Evolutionary conservation across 2,329 filamentous ascomycete species (phyloP), one percentile per base, ranked within the genome.

Genomic region (Amylocarpus encephaloides): DNA sequence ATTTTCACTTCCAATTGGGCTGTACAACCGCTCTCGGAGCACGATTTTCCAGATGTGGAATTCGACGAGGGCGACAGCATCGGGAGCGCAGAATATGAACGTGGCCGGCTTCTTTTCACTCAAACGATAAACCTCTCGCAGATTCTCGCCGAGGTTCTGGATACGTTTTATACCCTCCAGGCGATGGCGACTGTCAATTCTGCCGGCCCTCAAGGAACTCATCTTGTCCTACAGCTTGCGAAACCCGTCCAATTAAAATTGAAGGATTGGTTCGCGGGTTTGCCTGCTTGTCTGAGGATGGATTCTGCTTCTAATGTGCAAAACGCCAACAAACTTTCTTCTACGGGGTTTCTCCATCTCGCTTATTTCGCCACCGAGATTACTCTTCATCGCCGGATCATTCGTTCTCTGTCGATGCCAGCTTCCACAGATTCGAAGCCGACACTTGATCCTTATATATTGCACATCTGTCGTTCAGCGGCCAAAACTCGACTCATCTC

Each of bases 301-400:
- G 86, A 90, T 63, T 78, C 73, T 32, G 76, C 64, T 55, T 70
- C 61, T 61, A 68, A 66, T 56, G 64, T 64, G 53, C 67, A 47
- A 13, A 67, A 66, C 52, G 73, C 63, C 51, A 59, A 46, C 18
- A 73, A 75, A 16, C 69, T 83, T 11, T 80, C 77, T 16, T 82
- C 78, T 62, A 80, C 81, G 46, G 86, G 86, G 13, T 92, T 90
- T 63, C 78, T 96, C 10, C 91, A 96, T 67, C 78, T 96, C 45
- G 89, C 86, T 47, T 96, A 96, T 70, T 95, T 95, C 63, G 90
- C 91, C 1, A 89, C 89, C 2, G 91, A 96, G 70, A 96, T 96
- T 63, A 93, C 88, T 0, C 83, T 96, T 18, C 91, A 96, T 67
- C 82, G 91, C 9, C 86, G 88, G 61, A 95, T 95, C 62, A 88